Evolutionary conservation across 108 stramenopile species (phyloP).

Genomic region (Skeletonema menzelii): DNA sequence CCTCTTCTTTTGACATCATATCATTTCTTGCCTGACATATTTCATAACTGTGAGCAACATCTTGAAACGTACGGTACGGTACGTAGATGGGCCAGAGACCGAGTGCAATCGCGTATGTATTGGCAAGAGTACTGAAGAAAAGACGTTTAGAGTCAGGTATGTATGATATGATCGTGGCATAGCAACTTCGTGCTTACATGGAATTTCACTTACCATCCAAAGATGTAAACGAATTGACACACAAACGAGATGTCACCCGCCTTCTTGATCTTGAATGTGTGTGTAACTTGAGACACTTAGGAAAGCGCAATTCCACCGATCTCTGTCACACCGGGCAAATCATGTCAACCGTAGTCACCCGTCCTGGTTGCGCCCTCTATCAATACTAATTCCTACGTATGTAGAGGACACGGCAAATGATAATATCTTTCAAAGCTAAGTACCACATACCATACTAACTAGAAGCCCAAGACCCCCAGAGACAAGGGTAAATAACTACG

Average conservation of each 20-base stretch:
- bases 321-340: no score
- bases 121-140: conserved; percentile 10
- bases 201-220: conserved; percentile 3
- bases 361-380: no score
- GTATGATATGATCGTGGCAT: not conserved
- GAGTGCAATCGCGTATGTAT: conserved; percentile 15
- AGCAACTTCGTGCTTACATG: no score
- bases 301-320: conserved; percentile 29
- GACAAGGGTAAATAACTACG: no score
- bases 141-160: not conserved
- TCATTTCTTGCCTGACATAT: not conserved
- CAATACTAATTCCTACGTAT: no score
- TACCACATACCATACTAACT: no score
- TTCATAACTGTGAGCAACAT: conserved; percentile 29
- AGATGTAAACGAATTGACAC: conserved; percentile 26
- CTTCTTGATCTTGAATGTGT: conserved; percentile 16
- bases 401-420: no score
- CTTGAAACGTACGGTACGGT: conserved; percentile 15
- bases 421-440: no score
- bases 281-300: conserved; percentile 11
- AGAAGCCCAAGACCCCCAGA: no score
- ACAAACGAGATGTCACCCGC: conserved; percentile 17
- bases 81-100: conserved; percentile 21
- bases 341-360: no score
- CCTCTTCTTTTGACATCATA: not conserved